These are phyloP conservation scores for Ustilago cynodontis DNA, from an alignment of 1,284 basidiomycete species.

Conservation along the genomic window DNA sequence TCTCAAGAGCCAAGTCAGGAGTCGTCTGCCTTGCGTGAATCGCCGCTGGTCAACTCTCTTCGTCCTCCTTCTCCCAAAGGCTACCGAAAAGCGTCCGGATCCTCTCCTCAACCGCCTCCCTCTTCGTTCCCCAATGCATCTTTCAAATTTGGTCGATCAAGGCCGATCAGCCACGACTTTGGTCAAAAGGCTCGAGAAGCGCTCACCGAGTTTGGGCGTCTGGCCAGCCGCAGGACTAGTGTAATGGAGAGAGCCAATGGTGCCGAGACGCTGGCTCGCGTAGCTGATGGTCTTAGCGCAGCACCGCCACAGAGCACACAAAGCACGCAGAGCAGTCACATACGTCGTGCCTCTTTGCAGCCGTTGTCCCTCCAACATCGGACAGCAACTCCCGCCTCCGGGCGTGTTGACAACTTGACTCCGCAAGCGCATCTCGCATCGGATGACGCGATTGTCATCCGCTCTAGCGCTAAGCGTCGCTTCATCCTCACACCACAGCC, in stretches of 20 bases:
- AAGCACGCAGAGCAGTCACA: slow-evolving; percentile 1
- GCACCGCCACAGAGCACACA: slow-evolving; percentile 3
- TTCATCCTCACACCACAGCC: slow-evolving; percentile 38
- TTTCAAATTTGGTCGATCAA: slow-evolving; percentile 5
- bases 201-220: slow-evolving; percentile 34
- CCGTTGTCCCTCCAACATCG: slow-evolving; percentile 4
- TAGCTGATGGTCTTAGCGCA: slow-evolving; percentile 36
- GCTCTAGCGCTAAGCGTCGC: slow-evolving; percentile 8
- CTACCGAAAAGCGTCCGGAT: slow-evolving; percentile 16
- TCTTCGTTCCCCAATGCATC: slow-evolving; percentile 17
- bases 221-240: slow-evolving; percentile 27
- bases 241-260: slow-evolving; percentile 33
- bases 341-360: slow-evolving; percentile 14
- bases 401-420: neutral
- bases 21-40: neutral
- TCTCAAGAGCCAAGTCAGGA: neutral
- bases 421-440: slow-evolving; percentile 15
- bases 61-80: slow-evolving; percentile 13
- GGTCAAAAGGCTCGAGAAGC: slow-evolving; percentile 39
- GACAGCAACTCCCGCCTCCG: neutral
- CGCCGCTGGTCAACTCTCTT: neutral
- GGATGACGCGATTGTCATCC: slow-evolving; percentile 12
- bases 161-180: slow-evolving; percentile 41
- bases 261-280: slow-evolving; percentile 31
- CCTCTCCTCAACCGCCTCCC: slow-evolving; percentile 28